Evolutionary conservation across 306 rosid species (phyloP).

Genomic region (Argentina anserina): DNA sequence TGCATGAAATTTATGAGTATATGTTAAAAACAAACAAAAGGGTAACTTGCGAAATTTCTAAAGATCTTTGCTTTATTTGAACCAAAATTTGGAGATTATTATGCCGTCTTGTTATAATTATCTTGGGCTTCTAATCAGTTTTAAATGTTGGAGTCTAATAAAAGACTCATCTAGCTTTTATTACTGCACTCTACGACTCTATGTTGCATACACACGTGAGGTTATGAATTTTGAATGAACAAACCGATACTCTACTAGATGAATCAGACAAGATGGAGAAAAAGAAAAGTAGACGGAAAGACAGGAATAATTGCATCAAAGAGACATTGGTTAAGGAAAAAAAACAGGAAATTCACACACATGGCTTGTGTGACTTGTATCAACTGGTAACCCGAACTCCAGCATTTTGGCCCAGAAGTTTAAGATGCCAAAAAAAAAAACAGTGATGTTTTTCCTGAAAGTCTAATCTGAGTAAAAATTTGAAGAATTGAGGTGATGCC

Average conservation of each 20-base stretch:
- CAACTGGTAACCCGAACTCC: not conserved
- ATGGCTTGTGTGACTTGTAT: not conserved
- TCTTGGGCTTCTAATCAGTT: not conserved
- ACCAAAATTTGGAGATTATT: not conserved
- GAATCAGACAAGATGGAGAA: not conserved
- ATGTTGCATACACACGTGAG: not conserved
- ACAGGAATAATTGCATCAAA: not conserved
- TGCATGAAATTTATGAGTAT: conserved; percentile 26
- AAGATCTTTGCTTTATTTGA: not conserved
- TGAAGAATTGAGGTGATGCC: conserved; percentile 11
- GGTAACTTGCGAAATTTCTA: not conserved
- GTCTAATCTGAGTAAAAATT: conserved; percentile 9
- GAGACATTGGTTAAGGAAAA: not conserved
- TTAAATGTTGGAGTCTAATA: not conserved
- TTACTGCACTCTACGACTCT: not conserved
- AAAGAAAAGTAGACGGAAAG: not conserved
- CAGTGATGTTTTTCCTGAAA: not conserved
- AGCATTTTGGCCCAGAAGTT: not conserved
- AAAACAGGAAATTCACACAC: not conserved
- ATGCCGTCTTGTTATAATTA: not conserved
- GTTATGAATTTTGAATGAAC: not conserved
- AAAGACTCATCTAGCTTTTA: not conserved
- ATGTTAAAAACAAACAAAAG: not conserved
- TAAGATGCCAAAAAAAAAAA: conserved; percentile 1
- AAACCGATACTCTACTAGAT: not conserved